Evolutionary conservation across 2,329 filamentous ascomycete species (phyloP), one percentile per base, ranked within the genome.

Genomic region (Esteya vermicola): DNA sequence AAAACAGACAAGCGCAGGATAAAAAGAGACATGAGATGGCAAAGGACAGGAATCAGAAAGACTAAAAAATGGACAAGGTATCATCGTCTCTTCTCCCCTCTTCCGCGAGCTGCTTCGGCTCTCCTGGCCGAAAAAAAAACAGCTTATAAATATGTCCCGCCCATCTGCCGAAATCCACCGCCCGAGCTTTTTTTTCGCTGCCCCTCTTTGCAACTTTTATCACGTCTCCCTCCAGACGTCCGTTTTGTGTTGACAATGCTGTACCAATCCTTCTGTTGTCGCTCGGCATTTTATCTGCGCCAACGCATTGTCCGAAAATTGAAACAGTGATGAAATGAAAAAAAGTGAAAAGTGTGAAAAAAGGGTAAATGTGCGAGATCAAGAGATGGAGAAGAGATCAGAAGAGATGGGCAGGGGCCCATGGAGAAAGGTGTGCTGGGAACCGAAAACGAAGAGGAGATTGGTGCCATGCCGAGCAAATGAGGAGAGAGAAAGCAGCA

Each of bases 201-300:
- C 30, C 38, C 23, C 31, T 34, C 31, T 39, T 33, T 31, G 26
- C n/a, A n/a, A n/a, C n/a, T n/a, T n/a, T n/a, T n/a, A n/a, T n/a
- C n/a, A n/a, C n/a, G n/a, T n/a, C n/a, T n/a, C n/a, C n/a, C n/a
- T n/a, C n/a, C n/a, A n/a, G n/a, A n/a, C n/a, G n/a, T n/a, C n/a
- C 16, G 27, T 30, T 14, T 31, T 31, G 28, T 31, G 28, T 36
- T 25, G 23, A 34, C 20, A 31, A 19, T 20, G 7, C 13, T 12
- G 9, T 28, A 22, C 26, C 22, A 33, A 38, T 16, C 31, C 26
- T 30, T 21, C 32, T 25, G 18, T 21, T 19, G 18, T 19, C 20
- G 31, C 31, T 33, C 33, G 33, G 21, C n/a, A n/a, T n/a, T n/a
- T n/a, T n/a, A n/a, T n/a, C n/a, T n/a, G n/a, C n/a, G n/a, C n/a